Evolutionary conservation across 2,329 filamentous ascomycete species (phyloP), one percentile per base, ranked within the genome.

Genomic region (Dactylellina cionopaga): DNA sequence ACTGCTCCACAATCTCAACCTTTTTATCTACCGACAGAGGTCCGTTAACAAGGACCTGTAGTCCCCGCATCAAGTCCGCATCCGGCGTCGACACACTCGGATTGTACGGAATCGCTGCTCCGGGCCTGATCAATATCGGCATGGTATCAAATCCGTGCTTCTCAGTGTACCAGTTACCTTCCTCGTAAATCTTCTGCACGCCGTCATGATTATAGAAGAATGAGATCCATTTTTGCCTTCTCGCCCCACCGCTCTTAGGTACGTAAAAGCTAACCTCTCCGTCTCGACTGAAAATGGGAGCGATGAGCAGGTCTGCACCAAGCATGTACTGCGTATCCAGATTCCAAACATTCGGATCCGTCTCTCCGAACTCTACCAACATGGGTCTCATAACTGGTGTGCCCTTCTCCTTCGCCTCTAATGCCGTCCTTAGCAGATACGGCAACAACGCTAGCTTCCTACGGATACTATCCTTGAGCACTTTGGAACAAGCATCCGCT

Each of bases 301-400:
- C 87, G 3, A 87, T 86, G 5, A 92, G 80, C 31, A 92, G 79
- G 54, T 83, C 84, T 13, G 84, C 83, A 1, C 90, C 90, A n/a
- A 92, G 82, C 86, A 92, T 89, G 80, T 90, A 92, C 78, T 91
- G 87, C 29, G 87, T 85, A 79, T 92, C 89, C 46, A 90, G 82
- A 55, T 82, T 84, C 85, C 89, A 91, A 0, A 85, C 82, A 3
- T 87, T 90, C n/a, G 85, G 84, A 76, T 92, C 90, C n/a, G 66
- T 71, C 1, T 87, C 83, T 1, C 88, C 89, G 76, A 91, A 92
- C 79, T 92, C 89, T 29, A 91, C 81, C 66, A 88, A 87, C 78
- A 89, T 84, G 17, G 89, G 85, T 35, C 89, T 81, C 75, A 91
- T 85, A 13, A 89, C 82, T 2, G 88, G 88, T 74, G 86, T 84